Evolutionary conservation across 495 filamentous ascomycete species (phyloP), one percentile per base, ranked within the genome.

Genomic region (Trypethelium eluteriae): DNA sequence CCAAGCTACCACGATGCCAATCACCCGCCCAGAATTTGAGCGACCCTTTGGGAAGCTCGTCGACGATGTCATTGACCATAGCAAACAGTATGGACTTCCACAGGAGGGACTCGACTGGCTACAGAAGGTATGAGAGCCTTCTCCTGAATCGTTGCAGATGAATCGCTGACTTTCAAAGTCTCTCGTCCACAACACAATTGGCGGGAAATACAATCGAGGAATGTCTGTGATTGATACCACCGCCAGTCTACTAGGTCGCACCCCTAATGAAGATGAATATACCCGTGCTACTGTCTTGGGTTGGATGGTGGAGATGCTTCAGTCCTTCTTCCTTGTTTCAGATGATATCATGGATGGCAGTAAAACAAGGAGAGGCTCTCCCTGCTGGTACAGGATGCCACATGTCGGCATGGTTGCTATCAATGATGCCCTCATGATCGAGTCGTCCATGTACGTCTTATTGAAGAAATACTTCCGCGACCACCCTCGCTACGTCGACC

Each of bases 281-380:
- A 91, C 92, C 81, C 79, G 88, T 63, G 80, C 93, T 64, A 89
- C 91, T 49, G 87, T 89, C 18, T 84, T 98, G 59, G 94, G 94
- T 67, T 98, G 94, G 94, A 85, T 96, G 80, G 96, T 93, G 69
- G 94, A 98, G 83, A 82, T 98, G 46, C 89, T 98, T 41, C 94
- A 98, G 81, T 93, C 94, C 66, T 97, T 96, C 85, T 98, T 98
- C 84, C 85, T 98, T 63, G 94, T 98, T 71, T 92, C 91, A 68
- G 94, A 98, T 78, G 94, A 98, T 78, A 96, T 98, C 71, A 98
- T 98, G 94, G 94, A 98, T 81, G 75, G 82, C 72, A 93, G 89
- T 69, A 92, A 94, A 77, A 98, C 94, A 49, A 90, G 94, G 47
- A 91, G 94, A 68, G 91, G 92, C 64, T 84, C 86, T 77, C 92